Percentiles rank a stretch among this genome's conserved stretches.
Evolutionary conservation across 2,329 filamentous ascomycete genomes (phyloP).

Genomic region (Aspergillus sp.): DNA sequence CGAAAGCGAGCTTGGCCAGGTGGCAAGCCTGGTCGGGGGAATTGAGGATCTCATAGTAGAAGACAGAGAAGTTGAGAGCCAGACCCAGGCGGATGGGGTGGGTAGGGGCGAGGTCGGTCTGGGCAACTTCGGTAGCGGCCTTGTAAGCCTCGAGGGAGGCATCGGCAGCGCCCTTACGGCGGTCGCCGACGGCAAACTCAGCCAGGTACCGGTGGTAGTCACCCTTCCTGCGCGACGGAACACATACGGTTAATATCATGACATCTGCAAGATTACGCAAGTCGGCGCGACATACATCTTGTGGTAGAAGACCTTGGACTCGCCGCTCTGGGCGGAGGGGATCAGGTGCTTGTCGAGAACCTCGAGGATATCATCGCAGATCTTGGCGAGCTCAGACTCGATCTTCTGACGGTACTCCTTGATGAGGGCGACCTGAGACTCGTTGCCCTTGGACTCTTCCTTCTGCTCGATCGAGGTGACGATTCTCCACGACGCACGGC

Average conservation of each 20-base stretch:
- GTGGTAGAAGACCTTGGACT: conserved; percentile 99
- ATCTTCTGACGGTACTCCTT: conserved; percentile 99
- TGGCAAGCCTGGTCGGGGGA: conserved; percentile 97
- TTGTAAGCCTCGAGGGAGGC: conserved; percentile 98
- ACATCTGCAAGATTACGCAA: neutral
- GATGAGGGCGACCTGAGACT: conserved; percentile 83
- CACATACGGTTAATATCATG: conserved; percentile 18
- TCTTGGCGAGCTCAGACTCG: conserved; percentile 91
- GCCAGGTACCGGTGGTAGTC: conserved; percentile 99
- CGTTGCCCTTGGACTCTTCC: conserved; percentile 98
- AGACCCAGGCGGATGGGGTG: conserved; percentile 92
- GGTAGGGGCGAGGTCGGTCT: conserved; percentile 83
- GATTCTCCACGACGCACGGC: conserved; percentile 97
- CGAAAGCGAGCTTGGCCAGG: conserved; percentile 92
- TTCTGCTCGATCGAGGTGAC: conserved; percentile 99
- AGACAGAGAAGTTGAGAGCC: conserved; percentile 94
- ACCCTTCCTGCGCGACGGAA: conserved; percentile 71
- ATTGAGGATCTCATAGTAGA: conserved; percentile 99
- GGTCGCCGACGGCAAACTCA: conserved; percentile 91
- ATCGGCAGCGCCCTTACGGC: conserved; percentile 91
- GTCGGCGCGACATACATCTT: conserved; percentile 72
- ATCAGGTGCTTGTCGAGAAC: conserved; percentile 94
- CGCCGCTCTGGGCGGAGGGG: conserved; percentile 87
- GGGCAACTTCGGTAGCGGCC: conserved; percentile 82
- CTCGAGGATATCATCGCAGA: conserved; percentile 95